phyloP scores from a whole-genome alignment of 306 rosid genomes.

The Cicer yamashitae region DNA sequence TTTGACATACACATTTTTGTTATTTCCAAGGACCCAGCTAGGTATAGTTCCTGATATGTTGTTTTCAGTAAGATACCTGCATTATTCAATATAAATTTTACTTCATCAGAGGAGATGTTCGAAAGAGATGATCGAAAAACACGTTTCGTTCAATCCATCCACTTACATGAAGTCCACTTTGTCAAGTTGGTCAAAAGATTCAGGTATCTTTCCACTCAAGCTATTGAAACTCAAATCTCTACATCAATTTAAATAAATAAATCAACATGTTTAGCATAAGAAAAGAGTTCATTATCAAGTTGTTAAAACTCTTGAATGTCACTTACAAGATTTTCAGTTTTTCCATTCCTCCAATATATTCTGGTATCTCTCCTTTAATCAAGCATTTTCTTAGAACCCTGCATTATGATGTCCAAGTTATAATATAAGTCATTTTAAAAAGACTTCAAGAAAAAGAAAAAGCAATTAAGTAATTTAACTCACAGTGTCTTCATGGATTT shows the following conservation, averaged over 20 bases:
- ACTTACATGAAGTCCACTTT: slow-evolving; percentile 76
- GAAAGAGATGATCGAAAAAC: slow-evolving; percentile 11
- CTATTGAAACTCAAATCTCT: slow-evolving; percentile 89
- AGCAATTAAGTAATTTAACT: slow-evolving; percentile 54
- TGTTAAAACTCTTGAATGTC: slow-evolving; percentile 8
- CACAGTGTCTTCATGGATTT: slow-evolving; percentile 74
- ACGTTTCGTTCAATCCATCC: slow-evolving; percentile 1
- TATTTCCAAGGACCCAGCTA: slow-evolving; percentile 62
- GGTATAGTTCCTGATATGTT: slow-evolving; percentile 77
- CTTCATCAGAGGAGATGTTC: not conserved
- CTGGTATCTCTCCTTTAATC: slow-evolving; percentile 67
- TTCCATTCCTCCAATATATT: slow-evolving; percentile 61
- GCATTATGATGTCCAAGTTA: slow-evolving; percentile 46
- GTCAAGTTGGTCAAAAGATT: slow-evolving; percentile 56
- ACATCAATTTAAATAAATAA: slow-evolving; percentile 36
- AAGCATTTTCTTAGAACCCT: slow-evolving; percentile 79
- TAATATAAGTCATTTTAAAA: slow-evolving; percentile 32
- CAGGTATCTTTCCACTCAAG: slow-evolving; percentile 78
- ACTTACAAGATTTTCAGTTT: slow-evolving; percentile 77
- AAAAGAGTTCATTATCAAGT: not conserved
- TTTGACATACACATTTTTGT: slow-evolving; percentile 61
- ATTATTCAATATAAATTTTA: slow-evolving; percentile 32
- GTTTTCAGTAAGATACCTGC: slow-evolving; percentile 82
- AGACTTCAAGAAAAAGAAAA: slow-evolving; percentile 39
- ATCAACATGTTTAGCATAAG: slow-evolving; percentile 27